These are phyloP conservation scores for Lolium rigidum DNA, from an alignment of 176 grass and related monocot genomes.

Conservation along the genomic window DNA sequence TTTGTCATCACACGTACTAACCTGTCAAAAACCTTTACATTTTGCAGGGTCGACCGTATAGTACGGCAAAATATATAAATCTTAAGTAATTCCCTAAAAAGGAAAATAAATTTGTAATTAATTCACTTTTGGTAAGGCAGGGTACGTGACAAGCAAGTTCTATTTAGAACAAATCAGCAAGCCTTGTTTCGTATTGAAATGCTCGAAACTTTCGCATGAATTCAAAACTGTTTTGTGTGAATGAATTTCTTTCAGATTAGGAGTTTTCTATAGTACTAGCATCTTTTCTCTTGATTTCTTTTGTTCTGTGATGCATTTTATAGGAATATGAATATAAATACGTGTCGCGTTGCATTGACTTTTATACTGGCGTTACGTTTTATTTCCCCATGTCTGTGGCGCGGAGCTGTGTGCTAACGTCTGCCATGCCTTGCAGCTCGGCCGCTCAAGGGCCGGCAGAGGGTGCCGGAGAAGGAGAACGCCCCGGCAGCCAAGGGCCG, in stretches of 20 bases:
- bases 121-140: not conserved
- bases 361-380: not conserved
- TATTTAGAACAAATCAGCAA: not conserved
- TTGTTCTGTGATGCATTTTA: not conserved
- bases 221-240: not conserved
- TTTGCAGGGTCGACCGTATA: not conserved
- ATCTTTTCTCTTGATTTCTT: too few species aligned
- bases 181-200: not conserved
- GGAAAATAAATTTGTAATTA: not conserved
- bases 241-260: not conserved
- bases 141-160: not conserved
- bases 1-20: not conserved
- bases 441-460: slow-evolving; percentile 44
- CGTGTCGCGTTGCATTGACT: slow-evolving; percentile 1
- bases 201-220: not conserved
- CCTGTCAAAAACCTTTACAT: not conserved
- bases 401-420: slow-evolving; percentile 26
- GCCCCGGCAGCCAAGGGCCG: slow-evolving; percentile 28
- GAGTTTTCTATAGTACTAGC: too few species aligned
- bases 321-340: not conserved
- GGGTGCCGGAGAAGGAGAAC: slow-evolving; percentile 37
- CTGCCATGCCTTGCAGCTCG: slow-evolving; percentile 42
- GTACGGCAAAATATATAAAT: not conserved
- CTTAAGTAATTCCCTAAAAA: not conserved
- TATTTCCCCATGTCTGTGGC: not conserved